phyloP scores from a whole-genome alignment of 495 filamentous ascomycete genomes.

The Neurospora tetrasperma region DNA sequence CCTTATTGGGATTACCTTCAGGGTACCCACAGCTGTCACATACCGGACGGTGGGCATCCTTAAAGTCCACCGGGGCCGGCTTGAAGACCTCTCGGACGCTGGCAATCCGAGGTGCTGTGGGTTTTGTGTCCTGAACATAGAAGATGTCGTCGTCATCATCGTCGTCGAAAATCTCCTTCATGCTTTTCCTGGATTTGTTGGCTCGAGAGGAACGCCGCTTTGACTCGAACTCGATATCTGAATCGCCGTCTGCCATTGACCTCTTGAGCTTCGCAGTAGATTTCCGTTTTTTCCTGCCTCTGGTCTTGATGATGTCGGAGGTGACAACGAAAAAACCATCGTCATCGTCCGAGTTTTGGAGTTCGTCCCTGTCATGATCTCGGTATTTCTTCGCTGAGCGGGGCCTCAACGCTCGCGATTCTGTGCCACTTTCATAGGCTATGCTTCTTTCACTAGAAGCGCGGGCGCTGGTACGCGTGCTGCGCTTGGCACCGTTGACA shows the following conservation, averaged over 20 bases:
- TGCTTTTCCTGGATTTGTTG: constrained; percentile 38
- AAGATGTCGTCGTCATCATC: constrained; percentile 43
- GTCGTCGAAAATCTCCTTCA: constrained; percentile 52
- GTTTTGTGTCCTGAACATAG: constrained; percentile 50
- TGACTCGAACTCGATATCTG: constrained; percentile 37
- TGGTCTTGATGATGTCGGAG: constrained; percentile 28
- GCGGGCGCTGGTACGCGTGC: constrained; percentile 17
- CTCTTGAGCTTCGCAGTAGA: background rate
- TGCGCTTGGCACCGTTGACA: constrained; percentile 3
- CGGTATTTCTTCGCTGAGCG: constrained; percentile 1
- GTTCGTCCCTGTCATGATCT: constrained; percentile 35
- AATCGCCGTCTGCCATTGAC: constrained; percentile 12
- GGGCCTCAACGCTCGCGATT: background rate
- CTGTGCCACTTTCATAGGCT: background rate
- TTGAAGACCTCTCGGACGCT: constrained; percentile 63
- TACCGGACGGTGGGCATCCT: constrained; percentile 48
- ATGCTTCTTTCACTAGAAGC: constrained; percentile 1
- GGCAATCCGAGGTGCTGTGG: constrained; percentile 39
- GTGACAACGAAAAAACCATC: constrained; percentile 24
- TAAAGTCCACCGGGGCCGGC: constrained; percentile 48
- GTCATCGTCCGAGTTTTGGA: constrained; percentile 28
- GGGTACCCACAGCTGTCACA: constrained; percentile 66
- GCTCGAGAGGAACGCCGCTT: constrained; percentile 43
- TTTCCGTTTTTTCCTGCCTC: constrained; percentile 2
- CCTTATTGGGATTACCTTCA: constrained; percentile 41